Conservation (phyloP, 768 basidiomycete genomes). For the Mycena latifolia region DNA sequence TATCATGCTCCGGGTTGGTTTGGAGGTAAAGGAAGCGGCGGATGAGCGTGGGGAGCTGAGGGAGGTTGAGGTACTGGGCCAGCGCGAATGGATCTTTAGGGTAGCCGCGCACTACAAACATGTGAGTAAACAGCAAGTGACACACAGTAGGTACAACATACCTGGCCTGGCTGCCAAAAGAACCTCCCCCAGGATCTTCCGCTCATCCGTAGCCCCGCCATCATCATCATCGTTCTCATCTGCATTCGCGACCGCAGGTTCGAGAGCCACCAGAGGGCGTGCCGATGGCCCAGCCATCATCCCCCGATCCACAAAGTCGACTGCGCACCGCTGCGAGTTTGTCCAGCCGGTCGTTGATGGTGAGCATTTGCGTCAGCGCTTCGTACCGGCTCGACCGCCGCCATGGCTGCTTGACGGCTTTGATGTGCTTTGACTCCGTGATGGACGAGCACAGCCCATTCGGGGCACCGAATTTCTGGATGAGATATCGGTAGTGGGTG, state of each 20-base stretch:
- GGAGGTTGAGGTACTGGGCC: conserved; percentile 23
- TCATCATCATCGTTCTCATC: conserved; percentile 26
- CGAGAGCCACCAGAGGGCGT: neutral
- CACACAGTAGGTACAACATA: neutral
- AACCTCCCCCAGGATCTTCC: conserved; percentile 22
- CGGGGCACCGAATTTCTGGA: conserved; percentile 48
- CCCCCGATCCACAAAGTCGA: conserved; percentile 35
- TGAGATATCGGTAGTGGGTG: conserved; percentile 43
- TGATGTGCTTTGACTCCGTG: conserved; percentile 50
- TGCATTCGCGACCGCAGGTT: neutral
- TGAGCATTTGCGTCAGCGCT: conserved; percentile 48
- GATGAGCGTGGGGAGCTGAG: conserved; percentile 36
- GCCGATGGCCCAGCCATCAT: conserved; percentile 8
- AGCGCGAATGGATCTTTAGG: conserved; percentile 21
- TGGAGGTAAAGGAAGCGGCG: conserved; percentile 43
- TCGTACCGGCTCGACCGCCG: conserved; percentile 41
- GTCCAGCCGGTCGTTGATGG: conserved; percentile 45
- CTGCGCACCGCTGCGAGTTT: conserved; percentile 39
- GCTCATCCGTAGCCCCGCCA: conserved; percentile 7
- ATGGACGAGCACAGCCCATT: conserved; percentile 37
- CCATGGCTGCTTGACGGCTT: conserved; percentile 51
- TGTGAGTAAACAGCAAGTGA: too few relatives aligned
- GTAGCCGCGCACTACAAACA: conserved; percentile 23
- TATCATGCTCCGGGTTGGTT: conserved; percentile 32
- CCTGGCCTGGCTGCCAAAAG: conserved; percentile 17